Conservation (phyloP, 192 early-diverging fungal genomes). For the Rhizoclosmatium sp. region DNA sequence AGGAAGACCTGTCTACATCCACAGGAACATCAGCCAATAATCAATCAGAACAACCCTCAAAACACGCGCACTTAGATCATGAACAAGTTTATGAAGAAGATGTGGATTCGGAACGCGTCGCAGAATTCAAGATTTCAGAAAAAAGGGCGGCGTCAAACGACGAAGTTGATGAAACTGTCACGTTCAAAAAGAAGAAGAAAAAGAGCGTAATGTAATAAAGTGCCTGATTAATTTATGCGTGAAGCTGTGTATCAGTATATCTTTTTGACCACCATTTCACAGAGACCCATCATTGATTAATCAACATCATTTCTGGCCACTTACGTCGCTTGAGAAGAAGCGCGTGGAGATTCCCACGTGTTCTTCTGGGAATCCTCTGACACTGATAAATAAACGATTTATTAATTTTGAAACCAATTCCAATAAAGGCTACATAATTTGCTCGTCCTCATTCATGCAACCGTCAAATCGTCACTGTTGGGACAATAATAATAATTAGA, state of each 20-base stretch:
- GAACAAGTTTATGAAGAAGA: conserved; percentile 27
- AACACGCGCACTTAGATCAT: background rate
- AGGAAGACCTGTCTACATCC: background rate
- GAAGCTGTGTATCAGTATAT: too few species aligned
- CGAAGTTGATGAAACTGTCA: conserved; percentile 24
- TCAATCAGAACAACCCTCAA: background rate
- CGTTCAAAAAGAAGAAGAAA: conserved; percentile 40
- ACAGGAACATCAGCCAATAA: background rate
- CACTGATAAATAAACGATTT: too few species aligned
- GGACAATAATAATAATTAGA: background rate
- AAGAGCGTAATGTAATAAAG: background rate
- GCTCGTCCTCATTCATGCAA: background rate
- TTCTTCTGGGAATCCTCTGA: too few species aligned
- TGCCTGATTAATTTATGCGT: too few species aligned
- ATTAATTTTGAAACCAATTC: too few species aligned
- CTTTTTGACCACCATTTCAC: too few species aligned
- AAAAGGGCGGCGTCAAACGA: conserved; percentile 15
- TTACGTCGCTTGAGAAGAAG: too few species aligned
- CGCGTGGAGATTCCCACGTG: too few species aligned
- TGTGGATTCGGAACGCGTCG: conserved; percentile 25
- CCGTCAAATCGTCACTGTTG: conserved; percentile 15
- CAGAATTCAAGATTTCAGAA: conserved; percentile 27
- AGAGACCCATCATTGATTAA: too few species aligned
- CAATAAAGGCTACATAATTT: too few species aligned
- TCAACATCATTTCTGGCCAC: too few species aligned